These are phyloP conservation scores for Nematocida sp. DNA, from an alignment of 371 early-diverging fungal genomes.

Conservation along the genomic window DNA sequence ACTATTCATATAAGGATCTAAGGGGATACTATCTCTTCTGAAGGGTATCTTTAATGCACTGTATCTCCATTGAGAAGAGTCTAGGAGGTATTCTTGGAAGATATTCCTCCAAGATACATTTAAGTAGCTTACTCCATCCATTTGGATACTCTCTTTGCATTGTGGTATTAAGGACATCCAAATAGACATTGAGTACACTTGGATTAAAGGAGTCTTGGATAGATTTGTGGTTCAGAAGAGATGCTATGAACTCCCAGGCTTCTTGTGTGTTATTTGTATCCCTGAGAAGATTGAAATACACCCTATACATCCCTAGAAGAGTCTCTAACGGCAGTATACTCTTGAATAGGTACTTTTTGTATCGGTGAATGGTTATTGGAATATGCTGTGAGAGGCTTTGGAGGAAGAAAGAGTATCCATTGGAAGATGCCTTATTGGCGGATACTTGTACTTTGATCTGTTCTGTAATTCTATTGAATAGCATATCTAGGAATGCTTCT, in stretches of 20 bases:
- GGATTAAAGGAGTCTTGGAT: conserved; percentile 28
- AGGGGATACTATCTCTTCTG: background rate
- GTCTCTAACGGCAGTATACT: conserved; percentile 11
- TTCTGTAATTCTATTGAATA: conserved; percentile 45
- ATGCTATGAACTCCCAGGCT: conserved; percentile 54
- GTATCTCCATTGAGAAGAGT: no score
- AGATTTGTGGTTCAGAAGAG: conserved; percentile 47
- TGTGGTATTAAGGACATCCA: conserved; percentile 1
- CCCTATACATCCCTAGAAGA: conserved; percentile 52
- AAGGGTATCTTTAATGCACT: background rate
- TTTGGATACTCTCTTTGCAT: background rate
- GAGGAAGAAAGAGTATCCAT: conserved; percentile 43
- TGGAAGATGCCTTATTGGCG: conserved; percentile 43
- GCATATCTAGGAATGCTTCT: conserved; percentile 48
- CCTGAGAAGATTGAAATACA: conserved; percentile 52
- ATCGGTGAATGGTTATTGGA: background rate
- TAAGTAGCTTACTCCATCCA: background rate
- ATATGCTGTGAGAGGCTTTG: conserved; percentile 25
- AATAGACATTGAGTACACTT: conserved; percentile 10
- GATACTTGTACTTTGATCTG: conserved; percentile 57
- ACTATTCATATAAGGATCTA: background rate
- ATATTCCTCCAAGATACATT: conserved; percentile 1
- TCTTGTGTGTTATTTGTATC: conserved; percentile 28
- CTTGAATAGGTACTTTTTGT: conserved; percentile 24
- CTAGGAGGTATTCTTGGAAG: no score